Evolutionary conservation across 805 yeast species (phyloP).

Genomic region (Blastobotrys attinorum): DNA sequence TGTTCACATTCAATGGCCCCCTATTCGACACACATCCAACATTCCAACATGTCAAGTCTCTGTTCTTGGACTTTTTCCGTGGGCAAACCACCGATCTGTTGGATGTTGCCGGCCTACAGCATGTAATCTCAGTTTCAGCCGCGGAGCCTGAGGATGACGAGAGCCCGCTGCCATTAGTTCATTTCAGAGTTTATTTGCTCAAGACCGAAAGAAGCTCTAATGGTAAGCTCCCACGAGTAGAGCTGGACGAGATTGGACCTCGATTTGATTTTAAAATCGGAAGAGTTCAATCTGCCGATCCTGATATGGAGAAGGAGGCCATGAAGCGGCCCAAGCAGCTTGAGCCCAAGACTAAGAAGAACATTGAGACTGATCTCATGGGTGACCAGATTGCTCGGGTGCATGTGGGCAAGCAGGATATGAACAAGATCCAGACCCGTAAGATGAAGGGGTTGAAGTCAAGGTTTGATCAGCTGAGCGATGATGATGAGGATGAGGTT

Average conservation of each 20-base stretch:
- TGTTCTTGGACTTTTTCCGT: constrained; percentile 84
- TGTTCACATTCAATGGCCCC: constrained; percentile 89
- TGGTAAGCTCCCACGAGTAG: constrained; percentile 86
- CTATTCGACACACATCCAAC: constrained; percentile 86
- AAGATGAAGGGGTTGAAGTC: constrained; percentile 97
- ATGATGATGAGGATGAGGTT: constrained; percentile 35
- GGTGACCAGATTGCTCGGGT: constrained; percentile 97
- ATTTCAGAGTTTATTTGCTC: constrained; percentile 85
- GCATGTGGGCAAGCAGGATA: constrained; percentile 93
- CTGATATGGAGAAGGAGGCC: constrained; percentile 90
- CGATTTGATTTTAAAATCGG: constrained; percentile 90
- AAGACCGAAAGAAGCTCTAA: constrained; percentile 60
- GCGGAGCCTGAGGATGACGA: constrained; percentile 70
- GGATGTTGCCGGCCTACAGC: constrained; percentile 93
- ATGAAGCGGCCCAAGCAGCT: constrained; percentile 70
- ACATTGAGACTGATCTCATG: constrained; percentile 75
- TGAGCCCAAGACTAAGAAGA: constrained; percentile 78
- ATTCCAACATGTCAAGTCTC: constrained; percentile 74
- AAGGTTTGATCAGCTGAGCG: constrained; percentile 68
- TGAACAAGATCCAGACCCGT: constrained; percentile 84
- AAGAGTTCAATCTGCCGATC: constrained; percentile 69
- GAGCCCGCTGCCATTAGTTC: constrained; percentile 63
- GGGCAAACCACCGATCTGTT: constrained; percentile 71
- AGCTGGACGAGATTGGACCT: constrained; percentile 92
- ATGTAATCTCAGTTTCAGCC: constrained; percentile 73